Percentiles rank a stretch among this genome's conserved stretches.
Conservation (phyloP, 352 stramenopile species). For the Phytophthora capsici region DNA sequence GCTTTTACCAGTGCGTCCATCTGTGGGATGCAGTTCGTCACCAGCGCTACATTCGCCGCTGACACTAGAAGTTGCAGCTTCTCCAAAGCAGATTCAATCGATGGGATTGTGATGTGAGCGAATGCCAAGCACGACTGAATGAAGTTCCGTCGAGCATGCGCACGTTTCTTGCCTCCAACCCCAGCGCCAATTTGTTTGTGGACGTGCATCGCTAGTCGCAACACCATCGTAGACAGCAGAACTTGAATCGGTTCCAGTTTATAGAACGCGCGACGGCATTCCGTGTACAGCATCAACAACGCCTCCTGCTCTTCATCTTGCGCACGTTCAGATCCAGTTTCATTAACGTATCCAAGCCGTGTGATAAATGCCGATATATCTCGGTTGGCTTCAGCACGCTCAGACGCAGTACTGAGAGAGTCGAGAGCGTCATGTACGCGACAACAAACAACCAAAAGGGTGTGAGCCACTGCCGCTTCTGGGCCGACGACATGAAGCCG, state of each 20-base stretch:
- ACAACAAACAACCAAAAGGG: constrained; percentile 86
- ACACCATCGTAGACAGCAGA: constrained; percentile 59
- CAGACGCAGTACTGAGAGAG: constrained; percentile 67
- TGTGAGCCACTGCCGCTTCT: constrained; percentile 84
- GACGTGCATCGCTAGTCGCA: constrained; percentile 69
- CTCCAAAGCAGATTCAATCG: constrained; percentile 51
- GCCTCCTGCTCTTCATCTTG: constrained; percentile 80
- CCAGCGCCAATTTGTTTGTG: constrained; percentile 38
- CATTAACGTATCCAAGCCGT: constrained; percentile 52
- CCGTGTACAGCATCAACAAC: constrained; percentile 88
- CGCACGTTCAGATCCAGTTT: constrained; percentile 25
- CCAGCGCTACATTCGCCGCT: constrained; percentile 72
- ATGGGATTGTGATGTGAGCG: constrained; percentile 91
- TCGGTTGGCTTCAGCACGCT: constrained; percentile 59
- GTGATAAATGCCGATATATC: constrained; percentile 88
- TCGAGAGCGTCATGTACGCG: constrained; percentile 87
- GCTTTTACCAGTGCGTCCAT: constrained; percentile 88
- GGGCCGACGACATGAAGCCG: constrained; percentile 72
- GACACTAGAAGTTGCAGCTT: constrained; percentile 73
- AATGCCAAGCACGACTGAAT: constrained; percentile 92
- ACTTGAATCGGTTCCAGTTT: constrained; percentile 85
- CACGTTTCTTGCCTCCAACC: constrained; percentile 26
- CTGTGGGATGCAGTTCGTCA: constrained; percentile 82
- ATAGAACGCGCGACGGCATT: constrained; percentile 87
- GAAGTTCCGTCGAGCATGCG: constrained; percentile 64